Conservation (phyloP, 148 eudicot genomes). For the Heliosperma pusillum region DNA sequence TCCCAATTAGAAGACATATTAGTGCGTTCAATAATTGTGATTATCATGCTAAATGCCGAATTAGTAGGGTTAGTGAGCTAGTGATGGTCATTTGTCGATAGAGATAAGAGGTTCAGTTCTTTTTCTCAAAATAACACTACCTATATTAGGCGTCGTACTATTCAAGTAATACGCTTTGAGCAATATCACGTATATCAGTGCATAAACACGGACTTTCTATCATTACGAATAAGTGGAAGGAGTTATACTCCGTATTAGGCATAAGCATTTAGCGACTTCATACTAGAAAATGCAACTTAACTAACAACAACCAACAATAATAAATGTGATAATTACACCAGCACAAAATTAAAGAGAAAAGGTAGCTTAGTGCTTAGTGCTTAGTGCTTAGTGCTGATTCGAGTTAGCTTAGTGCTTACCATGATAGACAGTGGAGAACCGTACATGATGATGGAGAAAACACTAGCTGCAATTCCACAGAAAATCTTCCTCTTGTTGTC, state of each 20-base stretch:
- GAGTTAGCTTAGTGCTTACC: no score
- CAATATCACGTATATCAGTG: not conserved
- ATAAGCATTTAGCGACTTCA: not conserved
- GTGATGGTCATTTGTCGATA: not conserved
- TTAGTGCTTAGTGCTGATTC: no score
- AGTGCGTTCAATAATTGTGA: not conserved
- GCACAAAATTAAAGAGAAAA: no score
- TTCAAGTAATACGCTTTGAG: slow-evolving; percentile 4
- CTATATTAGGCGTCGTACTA: slow-evolving; percentile 5
- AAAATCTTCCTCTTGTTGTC: slow-evolving; percentile 53
- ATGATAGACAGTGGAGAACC: slow-evolving; percentile 79
- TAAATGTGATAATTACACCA: not conserved
- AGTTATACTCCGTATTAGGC: not conserved
- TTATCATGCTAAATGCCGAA: not conserved
- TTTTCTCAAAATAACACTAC: not conserved
- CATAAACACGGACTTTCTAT: not conserved
- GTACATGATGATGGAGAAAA: slow-evolving; percentile 92
- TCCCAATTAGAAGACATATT: slow-evolving; percentile 4
- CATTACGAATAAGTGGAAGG: slow-evolving; percentile 2
- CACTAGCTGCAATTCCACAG: slow-evolving; percentile 69
- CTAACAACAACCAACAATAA: not conserved
- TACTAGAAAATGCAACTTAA: not conserved
- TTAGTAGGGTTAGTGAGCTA: not conserved
- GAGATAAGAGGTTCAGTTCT: slow-evolving; percentile 1
- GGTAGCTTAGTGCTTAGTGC: no score